Conservation (phyloP, 495 filamentous ascomycete species). For the Geopyxis carbonaria region DNA sequence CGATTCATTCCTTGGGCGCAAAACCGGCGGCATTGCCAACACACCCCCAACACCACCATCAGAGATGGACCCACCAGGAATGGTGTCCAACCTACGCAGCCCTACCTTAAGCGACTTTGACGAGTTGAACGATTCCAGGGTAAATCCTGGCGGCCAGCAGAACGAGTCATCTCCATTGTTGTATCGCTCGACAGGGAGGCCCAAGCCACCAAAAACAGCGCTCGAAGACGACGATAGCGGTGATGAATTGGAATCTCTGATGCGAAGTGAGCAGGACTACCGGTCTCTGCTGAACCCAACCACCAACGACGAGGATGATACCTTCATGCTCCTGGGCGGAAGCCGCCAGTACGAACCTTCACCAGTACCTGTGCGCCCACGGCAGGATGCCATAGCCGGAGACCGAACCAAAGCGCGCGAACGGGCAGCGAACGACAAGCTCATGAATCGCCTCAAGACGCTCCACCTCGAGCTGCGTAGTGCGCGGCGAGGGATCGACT, state of each 20-base stretch:
- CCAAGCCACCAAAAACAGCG: conserved; percentile 4
- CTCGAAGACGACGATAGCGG: conserved; percentile 17
- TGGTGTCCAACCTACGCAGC: background rate
- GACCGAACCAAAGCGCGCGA: conserved; percentile 15
- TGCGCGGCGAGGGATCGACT: conserved; percentile 19
- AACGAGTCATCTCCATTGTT: conserved; percentile 1
- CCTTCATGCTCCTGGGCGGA: conserved; percentile 4
- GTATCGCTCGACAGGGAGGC: conserved; percentile 1
- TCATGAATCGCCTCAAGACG: conserved; percentile 21
- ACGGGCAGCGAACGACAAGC: conserved; percentile 16
- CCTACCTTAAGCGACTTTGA: conserved; percentile 4
- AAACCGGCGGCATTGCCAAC: background rate
- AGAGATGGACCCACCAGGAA: no score
- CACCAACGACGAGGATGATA: conserved; percentile 11
- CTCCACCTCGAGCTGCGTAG: conserved; percentile 21
- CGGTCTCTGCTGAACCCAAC: conserved; percentile 14
- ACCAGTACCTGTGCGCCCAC: conserved; percentile 8
- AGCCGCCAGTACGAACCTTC: conserved; percentile 8
- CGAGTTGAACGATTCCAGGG: background rate
- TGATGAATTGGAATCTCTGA: conserved; percentile 16
- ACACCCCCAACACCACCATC: background rate
- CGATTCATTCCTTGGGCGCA: conserved; percentile 4
- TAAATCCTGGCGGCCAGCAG: background rate
- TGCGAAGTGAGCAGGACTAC: conserved; percentile 10
- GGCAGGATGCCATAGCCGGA: conserved; percentile 12